A percentile compares a stretch with the other conserved stretches of the same genome.
Conservation (phyloP, 2,329 filamentous ascomycete genomes). For the Fusarium pininemorale region DNA sequence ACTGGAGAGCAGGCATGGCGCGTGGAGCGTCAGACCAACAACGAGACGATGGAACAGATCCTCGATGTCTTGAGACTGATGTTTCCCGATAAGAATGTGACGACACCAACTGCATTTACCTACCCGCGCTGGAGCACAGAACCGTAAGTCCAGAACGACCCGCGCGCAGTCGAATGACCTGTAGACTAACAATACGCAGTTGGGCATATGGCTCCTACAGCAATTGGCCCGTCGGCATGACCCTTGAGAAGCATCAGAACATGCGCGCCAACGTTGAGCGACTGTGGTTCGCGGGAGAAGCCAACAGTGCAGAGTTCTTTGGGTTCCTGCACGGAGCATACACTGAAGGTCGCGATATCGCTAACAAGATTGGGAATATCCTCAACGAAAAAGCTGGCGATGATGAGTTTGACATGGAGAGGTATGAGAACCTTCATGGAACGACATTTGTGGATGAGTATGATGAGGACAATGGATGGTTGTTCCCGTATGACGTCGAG, state of each 20-base stretch:
- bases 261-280: conserved; percentile 70
- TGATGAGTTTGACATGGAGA: conserved; percentile 18
- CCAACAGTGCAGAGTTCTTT: conserved; percentile 69
- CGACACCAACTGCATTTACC: conserved; percentile 67
- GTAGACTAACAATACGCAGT: conserved; percentile 1
- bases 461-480: conserved; percentile 29
- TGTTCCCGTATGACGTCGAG: conserved; percentile 8
- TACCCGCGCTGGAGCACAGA: conserved; percentile 57
- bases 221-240: conserved; percentile 73
- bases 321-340: conserved; percentile 72
- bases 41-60: conserved; percentile 64
- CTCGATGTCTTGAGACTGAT: conserved; percentile 67
- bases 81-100: conserved; percentile 66
- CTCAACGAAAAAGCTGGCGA: conserved; percentile 15
- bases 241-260: conserved; percentile 73
- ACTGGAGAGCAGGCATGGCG: conserved; percentile 50
- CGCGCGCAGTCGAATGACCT: fast-evolving
- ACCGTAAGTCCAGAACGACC: conserved; percentile 20
- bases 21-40: conserved; percentile 68
- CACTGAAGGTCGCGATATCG: conserved; percentile 64
- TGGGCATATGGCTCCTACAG: conserved; percentile 70
- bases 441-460: conserved; percentile 29
- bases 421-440: conserved; percentile 22
- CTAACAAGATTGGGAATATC: conserved; percentile 51
- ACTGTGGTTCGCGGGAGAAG: conserved; percentile 73